phyloP scores from a whole-genome alignment of 2,329 filamentous ascomycete genomes.

The Albifimbria verrucaria region DNA sequence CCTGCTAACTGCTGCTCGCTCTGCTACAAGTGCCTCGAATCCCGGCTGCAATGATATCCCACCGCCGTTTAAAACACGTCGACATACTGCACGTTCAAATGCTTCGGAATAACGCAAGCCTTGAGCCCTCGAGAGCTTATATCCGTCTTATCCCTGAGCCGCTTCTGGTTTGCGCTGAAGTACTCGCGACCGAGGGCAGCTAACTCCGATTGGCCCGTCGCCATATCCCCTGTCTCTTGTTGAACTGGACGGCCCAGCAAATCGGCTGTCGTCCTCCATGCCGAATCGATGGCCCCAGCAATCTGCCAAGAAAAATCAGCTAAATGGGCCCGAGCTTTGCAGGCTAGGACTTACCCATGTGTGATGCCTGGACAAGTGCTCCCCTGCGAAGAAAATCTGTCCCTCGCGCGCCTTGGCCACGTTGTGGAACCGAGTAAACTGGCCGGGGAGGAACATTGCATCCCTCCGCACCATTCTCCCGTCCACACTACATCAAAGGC shows the following conservation, averaged over 20 bases:
- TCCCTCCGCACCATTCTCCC: constrained; percentile 3
- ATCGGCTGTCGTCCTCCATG: neutral
- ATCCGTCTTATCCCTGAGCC: neutral
- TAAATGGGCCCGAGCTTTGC: neutral
- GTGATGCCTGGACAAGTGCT: constrained; percentile 7
- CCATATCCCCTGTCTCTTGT: neutral
- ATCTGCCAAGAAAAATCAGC: neutral
- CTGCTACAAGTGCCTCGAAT: neutral
- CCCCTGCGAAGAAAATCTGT: constrained; percentile 2
- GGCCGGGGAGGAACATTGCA: constrained; percentile 6
- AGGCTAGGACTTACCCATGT: constrained; percentile 2
- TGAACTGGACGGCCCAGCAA: neutral
- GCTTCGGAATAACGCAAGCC: neutral
- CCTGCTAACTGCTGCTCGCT: neutral
- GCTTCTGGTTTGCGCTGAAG: neutral
- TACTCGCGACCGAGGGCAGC: neutral
- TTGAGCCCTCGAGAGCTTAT: neutral
- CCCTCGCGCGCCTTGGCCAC: constrained; percentile 2
- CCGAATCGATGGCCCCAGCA: neutral
- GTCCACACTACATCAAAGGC: constrained; percentile 5
- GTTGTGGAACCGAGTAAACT: constrained; percentile 4
- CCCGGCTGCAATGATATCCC: neutral
- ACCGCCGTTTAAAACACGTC: neutral
- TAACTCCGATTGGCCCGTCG: neutral
- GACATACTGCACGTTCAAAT: neutral